phyloP scores from a whole-genome alignment of 2,329 filamentous ascomycete species.

The Curvularia eragrostidis region DNA sequence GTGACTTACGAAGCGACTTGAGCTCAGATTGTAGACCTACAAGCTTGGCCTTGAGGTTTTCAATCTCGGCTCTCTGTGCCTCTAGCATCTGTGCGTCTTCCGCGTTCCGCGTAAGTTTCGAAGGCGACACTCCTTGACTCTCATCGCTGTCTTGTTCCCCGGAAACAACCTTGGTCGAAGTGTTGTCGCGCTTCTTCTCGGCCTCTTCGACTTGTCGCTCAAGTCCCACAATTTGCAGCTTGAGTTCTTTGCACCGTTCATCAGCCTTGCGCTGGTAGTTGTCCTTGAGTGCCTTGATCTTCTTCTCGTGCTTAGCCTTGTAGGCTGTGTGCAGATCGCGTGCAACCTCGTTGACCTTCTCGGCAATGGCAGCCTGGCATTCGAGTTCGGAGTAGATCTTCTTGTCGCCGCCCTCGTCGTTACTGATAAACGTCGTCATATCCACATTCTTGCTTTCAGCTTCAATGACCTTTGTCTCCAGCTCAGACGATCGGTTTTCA shows the following conservation, averaged over 20 bases:
- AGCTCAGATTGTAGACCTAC: conserved; percentile 78
- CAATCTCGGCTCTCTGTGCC: conserved; percentile 70
- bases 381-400: conserved; percentile 52
- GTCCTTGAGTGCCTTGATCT: conserved; percentile 86
- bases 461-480: conserved; percentile 56
- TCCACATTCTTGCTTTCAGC: conserved; percentile 74
- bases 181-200: conserved; percentile 68
- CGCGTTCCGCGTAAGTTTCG: conserved; percentile 23
- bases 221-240: conserved; percentile 72
- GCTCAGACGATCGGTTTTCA: conserved; percentile 77
- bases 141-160: conserved; percentile 21
- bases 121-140: conserved; percentile 10
- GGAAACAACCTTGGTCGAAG: conserved; percentile 63
- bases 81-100: conserved; percentile 62
- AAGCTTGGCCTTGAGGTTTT: conserved; percentile 74
- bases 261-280: conserved; percentile 86
- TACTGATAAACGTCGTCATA: conserved; percentile 64
- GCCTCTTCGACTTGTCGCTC: conserved; percentile 77
- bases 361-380: conserved; percentile 75
- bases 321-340: conserved; percentile 90
- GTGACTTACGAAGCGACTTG: conserved; percentile 71
- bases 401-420: conserved; percentile 45
- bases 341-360: conserved; percentile 76
- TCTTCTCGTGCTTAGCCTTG: conserved; percentile 96
- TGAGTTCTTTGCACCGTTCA: conserved; percentile 82